Percentiles rank a stretch among this genome's conserved stretches.
phyloP scores from a whole-genome alignment of 768 basidiomycete species.

The Boletus edulis region DNA sequence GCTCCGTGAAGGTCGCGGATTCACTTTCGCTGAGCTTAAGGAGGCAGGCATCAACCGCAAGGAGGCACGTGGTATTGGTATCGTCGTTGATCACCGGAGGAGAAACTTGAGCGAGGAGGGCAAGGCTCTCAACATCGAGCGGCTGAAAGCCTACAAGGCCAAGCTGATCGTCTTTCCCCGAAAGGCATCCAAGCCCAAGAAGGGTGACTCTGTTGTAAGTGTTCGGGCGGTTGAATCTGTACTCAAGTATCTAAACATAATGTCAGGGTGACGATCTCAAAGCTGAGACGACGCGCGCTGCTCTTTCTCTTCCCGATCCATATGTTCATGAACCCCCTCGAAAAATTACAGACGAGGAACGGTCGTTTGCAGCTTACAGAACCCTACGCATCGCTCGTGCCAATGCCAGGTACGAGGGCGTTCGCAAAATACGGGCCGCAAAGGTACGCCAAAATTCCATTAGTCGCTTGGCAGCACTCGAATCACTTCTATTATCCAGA shows the following conservation, averaged over 20 bases:
- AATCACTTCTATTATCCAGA: conserved; percentile 42
- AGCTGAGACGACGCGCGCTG: conserved; percentile 67
- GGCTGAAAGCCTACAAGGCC: conserved; percentile 90
- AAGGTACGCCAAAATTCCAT: conserved; percentile 58
- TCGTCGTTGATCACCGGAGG: conserved; percentile 96
- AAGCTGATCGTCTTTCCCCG: conserved; percentile 96
- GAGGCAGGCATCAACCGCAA: conserved; percentile 93
- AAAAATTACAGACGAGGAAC: conserved; percentile 89
- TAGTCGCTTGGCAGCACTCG: conserved; percentile 4
- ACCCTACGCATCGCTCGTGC: conserved; percentile 85
- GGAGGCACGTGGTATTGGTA: conserved; percentile 89
- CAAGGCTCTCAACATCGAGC: conserved; percentile 91
- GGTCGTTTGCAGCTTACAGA: conserved; percentile 83
- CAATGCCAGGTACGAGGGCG: conserved; percentile 80
- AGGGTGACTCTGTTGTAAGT: conserved; percentile 88
- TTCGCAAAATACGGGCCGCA: conserved; percentile 79
- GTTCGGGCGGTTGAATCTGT: background rate
- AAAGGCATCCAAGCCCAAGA: conserved; percentile 93
- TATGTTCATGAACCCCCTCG: conserved; percentile 81
- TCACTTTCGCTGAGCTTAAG: conserved; percentile 92
- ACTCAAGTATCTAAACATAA: conserved; percentile 4
- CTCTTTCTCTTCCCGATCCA: conserved; percentile 64
- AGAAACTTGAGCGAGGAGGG: conserved; percentile 96
- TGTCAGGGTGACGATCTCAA: conserved; percentile 78
- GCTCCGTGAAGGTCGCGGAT: conserved; percentile 94